A percentile compares a stretch with the other conserved stretches of the same genome.
phyloP scores from a whole-genome alignment of 1,284 basidiomycete species.

The Trichosporon sp. region DNA sequence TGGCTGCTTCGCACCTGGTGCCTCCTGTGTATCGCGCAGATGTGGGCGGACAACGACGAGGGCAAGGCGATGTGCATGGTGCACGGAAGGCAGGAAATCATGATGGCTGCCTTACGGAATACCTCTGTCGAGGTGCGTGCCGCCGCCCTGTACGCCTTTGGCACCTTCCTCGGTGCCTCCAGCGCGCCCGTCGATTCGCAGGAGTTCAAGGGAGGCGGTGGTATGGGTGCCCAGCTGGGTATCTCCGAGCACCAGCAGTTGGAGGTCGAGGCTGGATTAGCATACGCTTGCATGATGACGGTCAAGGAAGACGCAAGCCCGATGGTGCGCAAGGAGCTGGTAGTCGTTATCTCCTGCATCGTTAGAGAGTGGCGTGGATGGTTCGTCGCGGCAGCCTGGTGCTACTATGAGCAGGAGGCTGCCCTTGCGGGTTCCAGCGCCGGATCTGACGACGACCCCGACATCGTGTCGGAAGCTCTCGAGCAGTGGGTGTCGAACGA shows the following conservation, averaged over 20 bases:
- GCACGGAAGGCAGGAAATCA: slow-evolving; percentile 73
- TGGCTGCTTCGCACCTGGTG: slow-evolving; percentile 94
- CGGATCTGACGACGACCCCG: slow-evolving; percentile 39
- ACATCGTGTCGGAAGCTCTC: slow-evolving; percentile 69
- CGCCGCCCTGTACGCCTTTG: slow-evolving; percentile 87
- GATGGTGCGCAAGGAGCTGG: slow-evolving; percentile 91
- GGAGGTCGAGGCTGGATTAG: slow-evolving; percentile 63
- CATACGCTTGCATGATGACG: slow-evolving; percentile 62
- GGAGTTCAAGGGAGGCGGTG: slow-evolving; percentile 74
- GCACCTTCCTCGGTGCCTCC: slow-evolving; percentile 89
- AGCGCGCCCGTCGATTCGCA: slow-evolving; percentile 65
- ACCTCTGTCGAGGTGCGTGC: slow-evolving; percentile 91
- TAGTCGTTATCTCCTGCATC: slow-evolving; percentile 87
- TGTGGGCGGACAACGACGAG: slow-evolving; percentile 91
- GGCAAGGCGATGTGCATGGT: slow-evolving; percentile 84
- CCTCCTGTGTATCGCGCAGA: slow-evolving; percentile 87
- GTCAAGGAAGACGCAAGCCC: slow-evolving; percentile 94
- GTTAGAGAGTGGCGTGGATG: slow-evolving; percentile 96
- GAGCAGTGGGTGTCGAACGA: slow-evolving; percentile 69
- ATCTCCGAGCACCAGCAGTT: slow-evolving; percentile 71
- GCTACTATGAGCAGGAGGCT: slow-evolving; percentile 79
- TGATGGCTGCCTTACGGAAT: slow-evolving; percentile 80
- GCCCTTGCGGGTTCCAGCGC: slow-evolving; percentile 60
- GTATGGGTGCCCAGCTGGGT: slow-evolving; percentile 80
- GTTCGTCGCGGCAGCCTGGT: slow-evolving; percentile 93